Percentiles rank a stretch among this genome's conserved stretches.
Evolutionary conservation across 306 rosid species (phyloP).

Genomic region (Trifolium dubium): DNA sequence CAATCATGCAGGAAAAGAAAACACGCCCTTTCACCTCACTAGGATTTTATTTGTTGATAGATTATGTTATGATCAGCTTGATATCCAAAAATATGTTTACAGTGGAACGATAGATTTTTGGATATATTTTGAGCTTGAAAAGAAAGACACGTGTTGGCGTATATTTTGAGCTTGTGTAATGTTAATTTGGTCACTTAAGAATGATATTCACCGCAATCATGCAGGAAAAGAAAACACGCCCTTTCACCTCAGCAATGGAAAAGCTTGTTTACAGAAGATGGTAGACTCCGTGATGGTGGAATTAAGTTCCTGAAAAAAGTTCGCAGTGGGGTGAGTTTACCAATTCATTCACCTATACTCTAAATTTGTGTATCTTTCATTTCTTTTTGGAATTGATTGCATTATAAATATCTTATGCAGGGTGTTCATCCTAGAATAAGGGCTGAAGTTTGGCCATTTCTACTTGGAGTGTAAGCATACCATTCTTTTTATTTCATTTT

Average conservation of each 20-base stretch:
- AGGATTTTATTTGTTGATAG: neutral
- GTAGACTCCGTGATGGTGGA: constrained; percentile 89
- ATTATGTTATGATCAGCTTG: constrained; percentile 24
- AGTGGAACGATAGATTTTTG: neutral
- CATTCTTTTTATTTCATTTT: constrained; percentile 35
- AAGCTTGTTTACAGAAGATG: constrained; percentile 76
- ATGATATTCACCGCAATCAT: constrained; percentile 76
- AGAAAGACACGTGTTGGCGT: too few relatives aligned
- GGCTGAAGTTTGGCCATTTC: constrained; percentile 97
- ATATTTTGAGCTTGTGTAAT: constrained; percentile 2
- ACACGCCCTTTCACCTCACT: constrained; percentile 61
- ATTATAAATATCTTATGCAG: constrained; percentile 55
- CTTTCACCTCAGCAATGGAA: constrained; percentile 85
- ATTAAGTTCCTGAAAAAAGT: constrained; percentile 87
- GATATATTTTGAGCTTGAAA: too few relatives aligned
- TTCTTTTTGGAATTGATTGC: constrained; percentile 40
- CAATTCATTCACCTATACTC: constrained; percentile 13
- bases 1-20: constrained; percentile 95
- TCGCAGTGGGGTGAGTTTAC: constrained; percentile 92
- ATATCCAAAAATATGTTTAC: constrained; percentile 12
- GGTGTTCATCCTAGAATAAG: constrained; percentile 92
- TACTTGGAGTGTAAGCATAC: constrained; percentile 94
- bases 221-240: constrained; percentile 83
- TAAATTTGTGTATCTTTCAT: constrained; percentile 18
- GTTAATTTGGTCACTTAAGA: constrained; percentile 65